Percentiles rank a stretch among this genome's conserved stretches.
These are phyloP conservation scores for Candida stauntonica DNA, from an alignment of 805 yeast species.

Conservation along the genomic window DNA sequence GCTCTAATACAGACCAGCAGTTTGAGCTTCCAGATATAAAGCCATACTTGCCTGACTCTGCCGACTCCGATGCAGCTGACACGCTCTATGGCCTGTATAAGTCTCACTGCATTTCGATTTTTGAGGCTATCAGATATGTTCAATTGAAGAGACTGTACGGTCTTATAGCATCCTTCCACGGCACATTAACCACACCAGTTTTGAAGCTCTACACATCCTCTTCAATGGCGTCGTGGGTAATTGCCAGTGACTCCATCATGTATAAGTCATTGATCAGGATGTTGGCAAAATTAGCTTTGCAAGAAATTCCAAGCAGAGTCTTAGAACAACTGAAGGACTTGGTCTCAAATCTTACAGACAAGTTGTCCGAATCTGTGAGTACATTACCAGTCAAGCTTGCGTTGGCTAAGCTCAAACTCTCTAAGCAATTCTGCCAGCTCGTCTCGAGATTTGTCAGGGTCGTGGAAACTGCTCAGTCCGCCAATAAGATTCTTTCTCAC, in stretches of 20 bases:
- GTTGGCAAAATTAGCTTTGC: conserved; percentile 58
- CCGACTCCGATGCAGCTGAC: conserved; percentile 40
- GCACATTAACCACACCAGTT: conserved; percentile 58
- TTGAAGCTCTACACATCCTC: conserved; percentile 51
- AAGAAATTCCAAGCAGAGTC: conserved; percentile 53
- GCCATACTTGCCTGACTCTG: conserved; percentile 18
- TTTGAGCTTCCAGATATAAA: conserved; percentile 35
- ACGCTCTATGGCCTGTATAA: conserved; percentile 60
- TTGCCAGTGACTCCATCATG: conserved; percentile 60
- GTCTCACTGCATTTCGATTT: conserved; percentile 57
- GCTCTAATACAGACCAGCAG: conserved; percentile 16
- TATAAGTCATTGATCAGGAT: conserved; percentile 51
- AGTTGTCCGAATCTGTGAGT: conserved; percentile 35
- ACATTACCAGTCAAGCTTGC: conserved; percentile 49
- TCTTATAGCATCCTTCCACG: conserved; percentile 48
- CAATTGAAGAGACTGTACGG: conserved; percentile 56
- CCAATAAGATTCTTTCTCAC: conserved; percentile 41
- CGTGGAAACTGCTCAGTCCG: conserved; percentile 48
- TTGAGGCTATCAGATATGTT: conserved; percentile 64
- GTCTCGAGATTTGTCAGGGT: conserved; percentile 51
- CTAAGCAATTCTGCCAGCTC: conserved; percentile 49
- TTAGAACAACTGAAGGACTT: conserved; percentile 50
- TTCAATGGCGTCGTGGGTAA: conserved; percentile 55
- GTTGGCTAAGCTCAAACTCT: conserved; percentile 47
- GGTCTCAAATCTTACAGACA: conserved; percentile 43